A percentile compares a stretch with the other conserved stretches of the same genome.
phyloP scores from a whole-genome alignment of 352 stramenopile genomes.

The Phytopythium sindhum region DNA sequence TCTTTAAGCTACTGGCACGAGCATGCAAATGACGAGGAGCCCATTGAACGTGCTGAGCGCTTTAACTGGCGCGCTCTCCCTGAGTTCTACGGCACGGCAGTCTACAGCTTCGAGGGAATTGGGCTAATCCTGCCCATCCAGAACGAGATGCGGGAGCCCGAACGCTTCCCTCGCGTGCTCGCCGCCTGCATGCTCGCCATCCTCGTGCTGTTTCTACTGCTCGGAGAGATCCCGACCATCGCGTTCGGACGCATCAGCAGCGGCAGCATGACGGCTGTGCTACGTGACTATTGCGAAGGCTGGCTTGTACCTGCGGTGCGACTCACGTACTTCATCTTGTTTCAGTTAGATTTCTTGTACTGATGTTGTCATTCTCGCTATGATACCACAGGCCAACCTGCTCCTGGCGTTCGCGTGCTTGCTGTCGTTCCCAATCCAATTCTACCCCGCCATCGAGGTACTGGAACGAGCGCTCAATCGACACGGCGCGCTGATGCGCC shows the following conservation, averaged over 20 bases:
- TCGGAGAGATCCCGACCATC: slow-evolving; percentile 63
- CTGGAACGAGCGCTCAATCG: slow-evolving; percentile 58
- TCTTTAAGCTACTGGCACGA: slow-evolving; percentile 57
- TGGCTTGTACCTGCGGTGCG: slow-evolving; percentile 59
- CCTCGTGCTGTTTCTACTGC: slow-evolving; percentile 72
- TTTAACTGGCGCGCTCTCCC: slow-evolving; percentile 37
- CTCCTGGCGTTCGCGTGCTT: slow-evolving; percentile 69
- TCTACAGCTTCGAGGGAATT: slow-evolving; percentile 84
- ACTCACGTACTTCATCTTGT: no score
- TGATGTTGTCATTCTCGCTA: slow-evolving; percentile 2
- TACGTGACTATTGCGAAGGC: slow-evolving; percentile 67
- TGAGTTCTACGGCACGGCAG: slow-evolving; percentile 75
- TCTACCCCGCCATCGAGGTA: slow-evolving; percentile 74
- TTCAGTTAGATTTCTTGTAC: no score
- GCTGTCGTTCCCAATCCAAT: slow-evolving; percentile 79
- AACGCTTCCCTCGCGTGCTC: slow-evolving; percentile 55
- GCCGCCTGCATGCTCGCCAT: slow-evolving; percentile 60
- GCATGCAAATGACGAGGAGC: slow-evolving; percentile 20
- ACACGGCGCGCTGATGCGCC: slow-evolving; percentile 35
- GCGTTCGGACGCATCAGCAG: slow-evolving; percentile 70
- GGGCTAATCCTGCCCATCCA: slow-evolving; percentile 73
- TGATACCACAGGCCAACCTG: slow-evolving; percentile 43
- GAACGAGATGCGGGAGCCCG: slow-evolving; percentile 66
- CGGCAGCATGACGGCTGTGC: slow-evolving; percentile 75
- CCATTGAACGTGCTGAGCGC: slow-evolving; percentile 15